These are phyloP conservation scores for Iris pallida DNA, from an alignment of 116 monocot genomes.

Conservation along the genomic window DNA sequence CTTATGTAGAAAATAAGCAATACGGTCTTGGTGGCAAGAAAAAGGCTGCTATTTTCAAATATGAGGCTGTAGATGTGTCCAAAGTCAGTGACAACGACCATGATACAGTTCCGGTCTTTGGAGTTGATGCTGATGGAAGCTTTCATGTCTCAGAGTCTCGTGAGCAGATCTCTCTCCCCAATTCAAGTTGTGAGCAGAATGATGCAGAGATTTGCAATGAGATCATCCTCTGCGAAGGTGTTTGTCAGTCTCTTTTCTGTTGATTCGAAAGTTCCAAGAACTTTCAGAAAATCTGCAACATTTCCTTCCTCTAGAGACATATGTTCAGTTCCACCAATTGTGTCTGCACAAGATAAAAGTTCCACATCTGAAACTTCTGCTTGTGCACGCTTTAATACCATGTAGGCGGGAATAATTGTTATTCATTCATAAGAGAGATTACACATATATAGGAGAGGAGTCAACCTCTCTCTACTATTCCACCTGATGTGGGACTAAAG, in stretches of 20 bases:
- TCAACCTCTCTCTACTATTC: too few relatives aligned
- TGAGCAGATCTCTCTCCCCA: background rate
- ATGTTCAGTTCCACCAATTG: background rate
- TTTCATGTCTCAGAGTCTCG: background rate
- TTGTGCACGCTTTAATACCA: conserved; percentile 4
- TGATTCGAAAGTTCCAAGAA: background rate
- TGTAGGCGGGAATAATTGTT: too few relatives aligned
- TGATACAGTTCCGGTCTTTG: background rate
- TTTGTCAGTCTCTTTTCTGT: conserved; percentile 3
- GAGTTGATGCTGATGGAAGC: background rate
- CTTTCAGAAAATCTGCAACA: conserved; percentile 6
- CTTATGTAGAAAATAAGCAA: background rate
- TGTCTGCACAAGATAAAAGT: background rate
- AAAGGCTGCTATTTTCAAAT: background rate
- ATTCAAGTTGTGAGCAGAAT: background rate
- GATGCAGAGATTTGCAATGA: background rate
- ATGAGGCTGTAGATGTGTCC: background rate
- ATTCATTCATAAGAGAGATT: too few relatives aligned
- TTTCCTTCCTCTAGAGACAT: conserved; percentile 6
- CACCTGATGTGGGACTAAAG: too few relatives aligned
- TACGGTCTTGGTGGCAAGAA: background rate
- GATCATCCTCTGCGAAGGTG: conserved; percentile 1
- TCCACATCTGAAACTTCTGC: conserved; percentile 3
- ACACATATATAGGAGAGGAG: too few relatives aligned
- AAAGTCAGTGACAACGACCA: background rate